phyloP scores from a whole-genome alignment of 495 filamentous ascomycete genomes.

The Podospora bellae-mahoneyi region DNA sequence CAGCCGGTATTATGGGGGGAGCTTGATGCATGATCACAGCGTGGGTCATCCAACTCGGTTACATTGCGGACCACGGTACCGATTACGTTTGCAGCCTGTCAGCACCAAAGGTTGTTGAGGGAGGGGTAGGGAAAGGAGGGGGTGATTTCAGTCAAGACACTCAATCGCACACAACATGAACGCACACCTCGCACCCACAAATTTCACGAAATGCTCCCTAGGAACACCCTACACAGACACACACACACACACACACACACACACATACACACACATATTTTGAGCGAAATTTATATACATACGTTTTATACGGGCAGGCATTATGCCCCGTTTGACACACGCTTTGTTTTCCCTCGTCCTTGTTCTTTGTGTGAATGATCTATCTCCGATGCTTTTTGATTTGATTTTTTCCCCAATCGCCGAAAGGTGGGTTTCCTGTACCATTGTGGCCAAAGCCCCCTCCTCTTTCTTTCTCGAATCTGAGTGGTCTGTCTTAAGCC shows the following conservation, averaged over 20 bases:
- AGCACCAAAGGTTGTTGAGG: not conserved
- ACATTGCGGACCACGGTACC: not conserved
- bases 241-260: not conserved
- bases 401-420: not conserved
- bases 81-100: not conserved
- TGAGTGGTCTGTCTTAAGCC: not conserved
- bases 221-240: not conserved
- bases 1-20: not conserved
- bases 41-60: not conserved
- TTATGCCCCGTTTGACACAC: not conserved
- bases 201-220: not conserved
- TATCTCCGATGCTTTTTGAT: not conserved
- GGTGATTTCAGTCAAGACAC: not conserved
- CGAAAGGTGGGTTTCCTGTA: not conserved
- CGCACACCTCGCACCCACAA: not conserved
- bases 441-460: not conserved
- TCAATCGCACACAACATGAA: too few relatives aligned
- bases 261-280: not conserved
- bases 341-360: not conserved
- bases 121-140: not conserved
- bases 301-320: conserved; percentile 1
- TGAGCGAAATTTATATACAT: not conserved
- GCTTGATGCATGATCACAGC: not conserved
- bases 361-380: not conserved
- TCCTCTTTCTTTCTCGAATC: not conserved